Evolutionary conservation across 202 grass and related monocot genomes (phyloP), one percentile per base, ranked within the genome.

Genomic region (Sporobolus alterniflorus): DNA sequence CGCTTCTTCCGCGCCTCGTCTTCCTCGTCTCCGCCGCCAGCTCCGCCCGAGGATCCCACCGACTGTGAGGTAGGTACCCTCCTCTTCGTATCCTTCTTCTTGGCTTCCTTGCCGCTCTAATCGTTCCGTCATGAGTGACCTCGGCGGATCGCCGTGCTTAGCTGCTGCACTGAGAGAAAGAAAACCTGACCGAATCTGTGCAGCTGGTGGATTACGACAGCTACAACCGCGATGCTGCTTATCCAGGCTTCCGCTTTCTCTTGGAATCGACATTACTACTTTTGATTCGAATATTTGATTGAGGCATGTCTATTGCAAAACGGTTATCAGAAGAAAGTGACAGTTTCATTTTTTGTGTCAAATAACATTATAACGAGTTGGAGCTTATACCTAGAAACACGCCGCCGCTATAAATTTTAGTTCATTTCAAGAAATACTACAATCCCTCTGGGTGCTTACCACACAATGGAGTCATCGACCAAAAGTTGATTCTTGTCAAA

Each of bases 41-140:
- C 57, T 49, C 77, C 86, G 9, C 77, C 87, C 13, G 85, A 82
- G 20, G 88, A 90, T 16, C 44, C 67, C 68, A 26, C 14, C 3
- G 89, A 88, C 67, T 85, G 76, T 42, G 85, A 93, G 91, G 96
- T 87, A 32, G 56, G 9, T 6, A 11, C 5, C 32, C 22, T 52
- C 3, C 32, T 36, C 29, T 69, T 62, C 13, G 26, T 22, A 6
- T 7, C 7, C 42, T 20, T 3, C 29, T 41, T 11, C 26, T 56
- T 12, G 6, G 24, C 17, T 73, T 64, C 25, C 26, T 57, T 21
- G 8, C 16, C 13, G 29, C 18, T 30, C 25, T 32, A 63, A 61
- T 61, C 25, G 13, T 30, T 61, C 25, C 57, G 26, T 61, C 57
- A 61, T 16, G 40, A 67, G 46, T 11, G 43, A 55, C 43, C 57